Evolutionary conservation across 495 filamentous ascomycete species (phyloP).

Genomic region (Trichoderma gamsii): DNA sequence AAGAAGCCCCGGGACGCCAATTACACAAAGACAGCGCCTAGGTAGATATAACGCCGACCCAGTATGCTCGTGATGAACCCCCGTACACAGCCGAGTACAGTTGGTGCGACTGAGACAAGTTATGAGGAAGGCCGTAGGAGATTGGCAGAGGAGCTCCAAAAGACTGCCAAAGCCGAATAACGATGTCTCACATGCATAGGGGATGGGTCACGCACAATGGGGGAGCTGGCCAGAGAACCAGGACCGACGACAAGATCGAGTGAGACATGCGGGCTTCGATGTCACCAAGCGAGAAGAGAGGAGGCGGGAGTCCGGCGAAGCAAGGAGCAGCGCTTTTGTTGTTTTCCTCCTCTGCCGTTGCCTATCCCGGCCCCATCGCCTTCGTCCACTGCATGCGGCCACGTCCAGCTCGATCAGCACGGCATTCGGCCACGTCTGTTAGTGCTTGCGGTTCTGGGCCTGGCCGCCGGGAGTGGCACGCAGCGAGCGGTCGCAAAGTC

Average conservation of each 20-base stretch:
- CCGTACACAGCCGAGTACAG: neutral
- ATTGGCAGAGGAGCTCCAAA: neutral
- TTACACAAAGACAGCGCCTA: neutral
- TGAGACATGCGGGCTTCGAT: neutral
- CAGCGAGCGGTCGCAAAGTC: constrained; percentile 4
- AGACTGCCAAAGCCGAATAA: neutral
- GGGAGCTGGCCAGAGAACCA: neutral
- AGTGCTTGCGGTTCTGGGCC: neutral
- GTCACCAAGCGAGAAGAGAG: neutral
- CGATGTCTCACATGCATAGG: neutral
- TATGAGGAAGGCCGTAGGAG: neutral
- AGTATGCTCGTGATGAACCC: neutral
- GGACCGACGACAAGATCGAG: neutral
- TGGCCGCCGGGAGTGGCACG: neutral
- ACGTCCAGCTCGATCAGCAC: neutral
- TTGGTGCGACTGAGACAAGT: constrained; percentile 1
- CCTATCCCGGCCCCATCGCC: neutral
- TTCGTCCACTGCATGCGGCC: neutral
- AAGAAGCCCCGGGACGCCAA: neutral
- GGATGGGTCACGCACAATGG: neutral
- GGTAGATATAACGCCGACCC: neutral
- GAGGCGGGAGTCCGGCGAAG: neutral
- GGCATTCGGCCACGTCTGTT: constrained; percentile 2
- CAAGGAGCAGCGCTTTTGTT: neutral
- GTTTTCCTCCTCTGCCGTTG: neutral